phyloP scores from a whole-genome alignment of 768 basidiomycete genomes.

The Tricholoma flavovirens region DNA sequence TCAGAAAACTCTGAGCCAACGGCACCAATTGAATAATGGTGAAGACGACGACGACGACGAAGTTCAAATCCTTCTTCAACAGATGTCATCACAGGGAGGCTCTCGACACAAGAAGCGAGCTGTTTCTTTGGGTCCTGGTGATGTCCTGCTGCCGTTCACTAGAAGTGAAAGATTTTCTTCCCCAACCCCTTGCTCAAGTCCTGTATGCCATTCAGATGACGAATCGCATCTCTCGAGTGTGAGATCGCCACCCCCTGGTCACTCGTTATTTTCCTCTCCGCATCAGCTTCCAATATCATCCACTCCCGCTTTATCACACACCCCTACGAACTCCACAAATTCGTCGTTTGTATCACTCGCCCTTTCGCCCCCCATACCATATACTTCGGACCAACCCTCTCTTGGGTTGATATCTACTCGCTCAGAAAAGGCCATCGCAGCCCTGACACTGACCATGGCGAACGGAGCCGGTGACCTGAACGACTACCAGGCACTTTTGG shows the following conservation, averaged over 20 bases:
- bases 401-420: conserved; percentile 32
- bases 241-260: conserved; percentile 3
- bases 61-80: conserved; percentile 43
- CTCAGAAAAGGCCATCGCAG: conserved; percentile 56
- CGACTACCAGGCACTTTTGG: conserved; percentile 48
- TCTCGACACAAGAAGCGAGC: conserved; percentile 33
- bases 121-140: conserved; percentile 31
- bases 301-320: conserved; percentile 31
- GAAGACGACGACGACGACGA: conserved; percentile 52
- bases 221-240: conserved; percentile 18
- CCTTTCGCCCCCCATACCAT: conserved; percentile 17
- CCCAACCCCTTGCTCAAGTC: conserved; percentile 20
- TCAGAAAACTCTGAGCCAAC: conserved; percentile 12
- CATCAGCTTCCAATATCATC: conserved; percentile 14
- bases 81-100: conserved; percentile 13
- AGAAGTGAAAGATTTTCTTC: conserved; percentile 25
- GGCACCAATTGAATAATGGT: conserved; percentile 20
- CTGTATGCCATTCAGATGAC: conserved; percentile 28
- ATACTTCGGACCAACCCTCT: background rate
- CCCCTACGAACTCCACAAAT: conserved; percentile 30
- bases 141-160: conserved; percentile 1
- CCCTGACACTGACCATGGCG: conserved; percentile 53
- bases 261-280: conserved; percentile 2
- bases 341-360: conserved; percentile 36
- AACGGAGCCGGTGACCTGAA: conserved; percentile 57